Evolutionary conservation across 1,139 yeast species (phyloP).

Genomic region (Suhomyces anneliseae): DNA sequence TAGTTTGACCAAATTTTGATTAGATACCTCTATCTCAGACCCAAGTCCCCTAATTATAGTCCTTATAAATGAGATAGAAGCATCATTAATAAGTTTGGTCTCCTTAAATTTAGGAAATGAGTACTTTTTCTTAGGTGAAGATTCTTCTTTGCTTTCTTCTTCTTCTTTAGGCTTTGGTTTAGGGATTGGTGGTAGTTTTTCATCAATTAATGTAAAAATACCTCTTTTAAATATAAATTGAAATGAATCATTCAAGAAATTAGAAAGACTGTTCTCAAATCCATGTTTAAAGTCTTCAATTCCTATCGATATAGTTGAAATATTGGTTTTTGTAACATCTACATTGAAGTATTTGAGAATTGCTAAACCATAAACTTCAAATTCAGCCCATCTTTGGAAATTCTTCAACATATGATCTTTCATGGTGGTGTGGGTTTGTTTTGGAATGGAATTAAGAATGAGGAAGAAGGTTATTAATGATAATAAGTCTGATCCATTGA

Average conservation of each 20-base stretch:
- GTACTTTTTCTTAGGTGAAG: constrained; percentile 2
- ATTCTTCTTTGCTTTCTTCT: background rate
- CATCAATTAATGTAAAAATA: constrained; percentile 13
- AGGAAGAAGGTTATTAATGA: constrained; percentile 45
- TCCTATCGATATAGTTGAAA: constrained; percentile 23
- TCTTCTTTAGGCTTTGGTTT: background rate
- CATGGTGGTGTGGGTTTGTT: constrained; percentile 25
- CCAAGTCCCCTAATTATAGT: constrained; percentile 26
- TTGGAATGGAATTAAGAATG: constrained; percentile 26
- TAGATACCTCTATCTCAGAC: constrained; percentile 24
- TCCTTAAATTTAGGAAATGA: constrained; percentile 22
- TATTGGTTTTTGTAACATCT: constrained; percentile 22
- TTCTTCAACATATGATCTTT: constrained; percentile 13
- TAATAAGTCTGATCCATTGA: constrained; percentile 35
- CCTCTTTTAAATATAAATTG: constrained; percentile 37
- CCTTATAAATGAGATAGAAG: constrained; percentile 44
- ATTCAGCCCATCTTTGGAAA: constrained; percentile 33
- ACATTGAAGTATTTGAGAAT: constrained; percentile 50
- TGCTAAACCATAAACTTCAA: constrained; percentile 31
- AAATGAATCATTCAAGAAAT: constrained; percentile 37
- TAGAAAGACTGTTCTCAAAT: constrained; percentile 32
- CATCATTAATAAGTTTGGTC: constrained; percentile 42
- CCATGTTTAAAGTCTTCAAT: constrained; percentile 35
- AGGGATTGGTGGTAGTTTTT: background rate
- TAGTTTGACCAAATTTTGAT: constrained; percentile 55